A percentile compares a stretch with the other conserved stretches of the same genome.
Conservation (phyloP, 352 stramenopile species). For the Nothophytophthora sp. region DNA sequence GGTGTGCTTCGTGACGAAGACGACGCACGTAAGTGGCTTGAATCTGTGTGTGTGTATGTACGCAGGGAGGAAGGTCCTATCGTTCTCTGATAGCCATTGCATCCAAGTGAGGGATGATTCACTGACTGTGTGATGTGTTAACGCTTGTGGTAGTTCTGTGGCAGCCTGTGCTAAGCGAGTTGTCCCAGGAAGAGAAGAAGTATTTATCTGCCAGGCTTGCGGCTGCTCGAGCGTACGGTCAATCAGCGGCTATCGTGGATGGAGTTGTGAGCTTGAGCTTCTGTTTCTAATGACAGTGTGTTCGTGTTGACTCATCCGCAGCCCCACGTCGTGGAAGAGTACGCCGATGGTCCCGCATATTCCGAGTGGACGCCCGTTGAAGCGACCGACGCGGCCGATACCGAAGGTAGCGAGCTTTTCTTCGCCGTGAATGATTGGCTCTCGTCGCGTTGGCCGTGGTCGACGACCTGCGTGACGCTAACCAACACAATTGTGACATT, state of each 20-base stretch:
- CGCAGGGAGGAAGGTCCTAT: no score
- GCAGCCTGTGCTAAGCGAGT: conserved; percentile 71
- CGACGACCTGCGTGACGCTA: no score
- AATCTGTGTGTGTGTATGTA: neutral
- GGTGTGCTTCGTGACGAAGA: conserved; percentile 50
- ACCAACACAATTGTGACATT: no score
- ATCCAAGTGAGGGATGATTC: conserved; percentile 1
- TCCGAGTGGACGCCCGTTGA: conserved; percentile 26
- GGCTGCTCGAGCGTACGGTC: conserved; percentile 37
- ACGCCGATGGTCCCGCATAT: conserved; percentile 13
- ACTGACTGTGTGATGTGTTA: neutral
- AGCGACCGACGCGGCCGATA: conserved; percentile 21
- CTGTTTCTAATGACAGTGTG: neutral
- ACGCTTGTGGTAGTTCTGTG: conserved; percentile 51
- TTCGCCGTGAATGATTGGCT: no score
- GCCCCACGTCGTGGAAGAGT: conserved; percentile 50
- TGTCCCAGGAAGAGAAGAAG: conserved; percentile 66
- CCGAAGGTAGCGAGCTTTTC: conserved; percentile 20
- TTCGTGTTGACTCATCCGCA: conserved; percentile 16
- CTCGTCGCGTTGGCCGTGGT: no score
- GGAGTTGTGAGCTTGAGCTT: neutral
- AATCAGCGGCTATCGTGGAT: neutral
- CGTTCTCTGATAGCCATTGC: no score
- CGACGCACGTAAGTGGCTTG: conserved; percentile 34
- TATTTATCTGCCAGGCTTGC: conserved; percentile 59